Conservation (phyloP, 73 alveolate genomes). For the Halteria grandinella region DNA sequence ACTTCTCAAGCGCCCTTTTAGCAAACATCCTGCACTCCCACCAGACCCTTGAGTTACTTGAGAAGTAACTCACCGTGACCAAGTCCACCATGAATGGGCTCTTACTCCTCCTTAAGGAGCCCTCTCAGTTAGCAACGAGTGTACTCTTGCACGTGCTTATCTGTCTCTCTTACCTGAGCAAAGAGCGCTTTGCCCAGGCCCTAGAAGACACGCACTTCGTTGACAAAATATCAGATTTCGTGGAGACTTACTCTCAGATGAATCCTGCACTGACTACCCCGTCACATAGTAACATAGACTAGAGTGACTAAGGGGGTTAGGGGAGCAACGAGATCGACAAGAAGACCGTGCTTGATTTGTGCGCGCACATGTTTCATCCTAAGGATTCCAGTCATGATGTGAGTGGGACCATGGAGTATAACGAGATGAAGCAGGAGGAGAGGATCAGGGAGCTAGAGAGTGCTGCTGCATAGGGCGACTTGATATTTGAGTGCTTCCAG, state of each 20-base stretch:
- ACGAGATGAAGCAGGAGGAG: conserved; percentile 93
- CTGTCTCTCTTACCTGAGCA: conserved; percentile 87
- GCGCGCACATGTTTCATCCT: conserved; percentile 95
- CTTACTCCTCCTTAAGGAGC: conserved; percentile 73
- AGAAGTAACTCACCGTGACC: conserved; percentile 80
- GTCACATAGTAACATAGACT: background rate
- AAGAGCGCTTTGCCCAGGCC: conserved; percentile 84
- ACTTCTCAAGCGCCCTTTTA: conserved; percentile 93
- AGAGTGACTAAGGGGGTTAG: background rate
- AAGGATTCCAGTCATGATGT: conserved; percentile 84
- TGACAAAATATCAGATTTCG: conserved; percentile 91
- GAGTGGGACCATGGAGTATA: conserved; percentile 80
- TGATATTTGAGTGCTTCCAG: conserved; percentile 94
- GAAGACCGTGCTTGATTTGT: conserved; percentile 90
- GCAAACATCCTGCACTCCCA: conserved; percentile 93
- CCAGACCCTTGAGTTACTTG: conserved; percentile 83
- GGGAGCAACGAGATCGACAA: conserved; percentile 92
- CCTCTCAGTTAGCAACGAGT: conserved; percentile 10
- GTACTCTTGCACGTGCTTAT: conserved; percentile 88
- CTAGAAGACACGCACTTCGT: conserved; percentile 93
- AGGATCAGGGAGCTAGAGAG: conserved; percentile 85
- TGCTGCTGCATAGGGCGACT: conserved; percentile 93
- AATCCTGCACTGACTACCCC: too few relatives aligned
- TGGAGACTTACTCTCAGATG: conserved; percentile 83
- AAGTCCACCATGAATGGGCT: conserved; percentile 74